A percentile compares a stretch with the other conserved stretches of the same genome.
Conservation (phyloP, 2,329 filamentous ascomycete genomes). For the Exophiala spinifera region DNA sequence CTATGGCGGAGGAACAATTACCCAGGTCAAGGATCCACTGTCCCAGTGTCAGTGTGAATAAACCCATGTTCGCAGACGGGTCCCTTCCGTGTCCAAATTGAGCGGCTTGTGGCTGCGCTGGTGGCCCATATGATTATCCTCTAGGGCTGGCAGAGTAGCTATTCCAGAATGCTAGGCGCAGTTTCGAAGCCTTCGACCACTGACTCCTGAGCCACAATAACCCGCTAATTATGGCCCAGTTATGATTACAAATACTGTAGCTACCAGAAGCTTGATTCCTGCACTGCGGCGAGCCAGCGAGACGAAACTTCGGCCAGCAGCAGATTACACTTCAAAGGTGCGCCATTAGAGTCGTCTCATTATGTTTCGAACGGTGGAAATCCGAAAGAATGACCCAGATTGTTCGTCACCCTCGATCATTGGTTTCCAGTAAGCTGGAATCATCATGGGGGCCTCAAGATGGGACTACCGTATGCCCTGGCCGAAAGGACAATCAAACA, state of each 20-base stretch:
- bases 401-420: background rate
- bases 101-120: background rate
- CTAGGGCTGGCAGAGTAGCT: background rate
- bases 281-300: too few species aligned
- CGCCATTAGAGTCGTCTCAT: background rate
- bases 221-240: background rate
- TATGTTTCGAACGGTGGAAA: background rate
- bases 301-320: too few species aligned
- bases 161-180: background rate
- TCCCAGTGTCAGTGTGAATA: background rate
- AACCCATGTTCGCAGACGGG: background rate
- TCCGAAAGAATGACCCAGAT: background rate
- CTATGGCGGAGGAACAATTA: background rate
- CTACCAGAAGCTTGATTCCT: too few species aligned
- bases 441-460: background rate
- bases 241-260: too few species aligned
- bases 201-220: background rate
- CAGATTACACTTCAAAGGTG: too few species aligned
- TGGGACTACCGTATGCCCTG: conserved; percentile 1
- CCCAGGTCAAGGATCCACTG: background rate
- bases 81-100: background rate
- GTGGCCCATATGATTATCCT: too few species aligned
- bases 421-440: conserved; percentile 15
- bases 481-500: conserved; percentile 20
- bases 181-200: background rate